Evolutionary conservation across 805 yeast genomes (phyloP), one percentile per base, ranked within the genome.

Genomic region (Jamesozyma spencerorum): DNA sequence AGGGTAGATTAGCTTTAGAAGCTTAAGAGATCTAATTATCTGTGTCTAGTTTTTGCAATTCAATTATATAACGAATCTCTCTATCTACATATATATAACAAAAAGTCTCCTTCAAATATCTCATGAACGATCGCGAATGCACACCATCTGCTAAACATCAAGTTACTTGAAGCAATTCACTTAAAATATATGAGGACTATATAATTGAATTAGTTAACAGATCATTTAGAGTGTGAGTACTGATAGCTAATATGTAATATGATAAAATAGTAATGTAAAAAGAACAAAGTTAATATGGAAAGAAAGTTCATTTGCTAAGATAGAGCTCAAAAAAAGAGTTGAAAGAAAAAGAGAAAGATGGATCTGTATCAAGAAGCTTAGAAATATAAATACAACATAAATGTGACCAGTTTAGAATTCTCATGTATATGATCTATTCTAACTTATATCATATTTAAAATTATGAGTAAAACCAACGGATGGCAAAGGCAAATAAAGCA

Each of bases 1-100:
- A 85, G 79, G 99, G 95, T 71, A 88, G 96, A 77, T 87, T 88
- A 70, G 77, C 94, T 69, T 82, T 87, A 70, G 95, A 86, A 80
- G 97, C 97, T 76, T 88, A 84, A 79, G 49, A 30, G 36, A 20
- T 4, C 19, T 39, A 39, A 22, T 39, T 39, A 22, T 38, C 18
- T 34, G 35, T 34, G 24, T 34, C 28, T 39, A 34, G 37, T 34
- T 34, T 34, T 34, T 34, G 27, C 29, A 34, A 39, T 34, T 34
- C 30, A 34, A 39, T 35, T 35, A 20, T 33, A 20, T 22, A 34
- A 39, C 37, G 34, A 39, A 39, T 39, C 31, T 39, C 36, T 39
- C 36, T 34, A 36, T 39, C 38, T 37, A 37, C 27, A 38, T 39
- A 31, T 39, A 34, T 32, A 10, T 39, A 39, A 39, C 28, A 34